phyloP scores from a whole-genome alignment of 2,329 filamentous ascomycete species.

The Trichophyton simii region DNA sequence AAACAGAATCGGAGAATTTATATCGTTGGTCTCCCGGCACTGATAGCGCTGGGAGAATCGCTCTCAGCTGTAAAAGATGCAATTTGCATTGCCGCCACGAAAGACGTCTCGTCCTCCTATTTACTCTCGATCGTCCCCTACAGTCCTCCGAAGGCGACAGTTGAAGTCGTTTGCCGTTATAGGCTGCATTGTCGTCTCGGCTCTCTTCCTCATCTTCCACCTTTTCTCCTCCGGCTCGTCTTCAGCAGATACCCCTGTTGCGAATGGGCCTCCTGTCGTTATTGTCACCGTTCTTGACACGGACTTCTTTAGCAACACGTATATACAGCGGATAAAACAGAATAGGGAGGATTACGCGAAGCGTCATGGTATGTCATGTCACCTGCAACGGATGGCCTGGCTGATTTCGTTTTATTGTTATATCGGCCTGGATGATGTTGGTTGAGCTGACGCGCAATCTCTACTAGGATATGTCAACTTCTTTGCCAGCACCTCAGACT shows the following conservation, averaged over 20 bases:
- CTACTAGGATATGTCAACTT: constrained; percentile 68
- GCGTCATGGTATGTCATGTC: constrained; percentile 57
- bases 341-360: constrained; percentile 78
- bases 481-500: constrained; percentile 64
- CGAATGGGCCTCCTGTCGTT: constrained; percentile 44
- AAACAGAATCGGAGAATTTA: constrained; percentile 2
- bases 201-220: constrained; percentile 49
- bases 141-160: constrained; percentile 46
- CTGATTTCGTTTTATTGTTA: neutral
- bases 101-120: constrained; percentile 67
- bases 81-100: constrained; percentile 78
- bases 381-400: constrained; percentile 1
- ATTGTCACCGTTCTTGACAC: constrained; percentile 77
- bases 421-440: neutral
- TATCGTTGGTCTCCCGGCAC: neutral
- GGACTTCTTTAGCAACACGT: constrained; percentile 49
- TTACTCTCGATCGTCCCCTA: constrained; percentile 43
- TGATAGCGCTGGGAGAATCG: neutral
- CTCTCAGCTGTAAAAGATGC: constrained; percentile 44
- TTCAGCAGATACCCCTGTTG: constrained; percentile 21
- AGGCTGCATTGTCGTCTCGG: constrained; percentile 41
- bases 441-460: neutral
- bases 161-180: constrained; percentile 47
- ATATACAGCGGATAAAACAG: constrained; percentile 60
- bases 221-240: constrained; percentile 23